Evolutionary conservation across 352 stramenopile genomes (phyloP).

Genomic region (Phytophthora pseudosyringae): DNA sequence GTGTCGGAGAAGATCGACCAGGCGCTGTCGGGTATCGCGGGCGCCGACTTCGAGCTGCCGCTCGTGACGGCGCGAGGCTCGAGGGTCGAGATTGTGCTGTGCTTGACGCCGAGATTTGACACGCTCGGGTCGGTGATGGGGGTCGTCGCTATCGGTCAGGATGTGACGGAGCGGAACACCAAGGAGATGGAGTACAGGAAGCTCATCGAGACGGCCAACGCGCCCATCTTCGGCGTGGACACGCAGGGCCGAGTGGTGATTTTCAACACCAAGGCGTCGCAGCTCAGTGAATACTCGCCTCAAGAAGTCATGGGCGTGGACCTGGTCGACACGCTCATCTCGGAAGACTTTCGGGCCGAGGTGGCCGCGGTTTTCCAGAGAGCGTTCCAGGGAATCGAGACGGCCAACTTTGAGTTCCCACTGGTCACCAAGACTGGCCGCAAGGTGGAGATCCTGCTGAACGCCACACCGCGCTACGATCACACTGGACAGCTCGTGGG

Average conservation of each 20-base stretch:
- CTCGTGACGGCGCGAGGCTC: constrained; percentile 55
- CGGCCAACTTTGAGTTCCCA: constrained; percentile 70
- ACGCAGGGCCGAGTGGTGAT: constrained; percentile 56
- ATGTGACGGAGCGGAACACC: constrained; percentile 69
- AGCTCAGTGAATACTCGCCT: constrained; percentile 74
- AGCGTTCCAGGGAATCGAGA: constrained; percentile 49
- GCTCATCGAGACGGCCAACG: constrained; percentile 89
- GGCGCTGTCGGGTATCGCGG: constrained; percentile 49
- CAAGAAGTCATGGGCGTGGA: constrained; percentile 68
- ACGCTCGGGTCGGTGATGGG: constrained; percentile 43
- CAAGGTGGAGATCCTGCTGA: constrained; percentile 65
- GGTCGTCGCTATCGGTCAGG: constrained; percentile 63
- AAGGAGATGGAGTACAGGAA: constrained; percentile 77
- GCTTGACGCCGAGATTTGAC: constrained; percentile 60
- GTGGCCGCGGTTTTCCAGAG: constrained; percentile 48
- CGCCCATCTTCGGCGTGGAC: constrained; percentile 86
- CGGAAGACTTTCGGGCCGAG: constrained; percentile 40
- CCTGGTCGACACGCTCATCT: constrained; percentile 78
- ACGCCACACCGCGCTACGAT: constrained; percentile 69
- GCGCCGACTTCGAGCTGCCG: constrained; percentile 56
- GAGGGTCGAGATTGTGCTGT: constrained; percentile 59
- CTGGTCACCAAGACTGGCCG: constrained; percentile 63
- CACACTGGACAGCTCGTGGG: constrained; percentile 63
- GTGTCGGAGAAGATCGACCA: constrained; percentile 61
- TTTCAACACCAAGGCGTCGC: constrained; percentile 81